These are phyloP conservation scores for Plasmodium coatneyi DNA, from an alignment of 169 alveolate genomes.

Conservation along the genomic window DNA sequence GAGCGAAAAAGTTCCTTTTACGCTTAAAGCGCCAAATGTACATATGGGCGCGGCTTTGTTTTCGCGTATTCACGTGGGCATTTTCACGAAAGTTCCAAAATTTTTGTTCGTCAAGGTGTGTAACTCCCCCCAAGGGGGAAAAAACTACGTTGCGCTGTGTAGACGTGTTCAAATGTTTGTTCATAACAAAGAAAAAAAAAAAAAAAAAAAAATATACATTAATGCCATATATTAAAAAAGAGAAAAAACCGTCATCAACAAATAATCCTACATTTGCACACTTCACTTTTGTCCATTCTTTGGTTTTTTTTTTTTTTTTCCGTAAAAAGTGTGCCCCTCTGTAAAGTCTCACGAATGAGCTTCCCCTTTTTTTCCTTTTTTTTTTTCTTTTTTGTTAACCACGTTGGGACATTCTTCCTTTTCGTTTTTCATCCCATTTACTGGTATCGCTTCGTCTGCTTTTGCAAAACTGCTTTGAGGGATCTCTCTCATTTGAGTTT, in stretches of 20 bases:
- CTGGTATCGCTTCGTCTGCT: neutral
- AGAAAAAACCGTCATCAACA: neutral
- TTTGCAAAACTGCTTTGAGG: neutral
- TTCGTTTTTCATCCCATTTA: neutral
- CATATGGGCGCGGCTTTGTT: neutral
- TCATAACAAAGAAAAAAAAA: neutral
- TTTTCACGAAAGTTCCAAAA: neutral
- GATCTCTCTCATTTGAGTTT: neutral
- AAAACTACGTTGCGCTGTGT: neutral
- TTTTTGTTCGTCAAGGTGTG: neutral
- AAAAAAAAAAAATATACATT: neutral
- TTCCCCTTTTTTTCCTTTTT: neutral
- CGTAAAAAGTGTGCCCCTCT: neutral
- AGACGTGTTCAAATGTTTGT: neutral
- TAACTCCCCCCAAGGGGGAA: neutral
- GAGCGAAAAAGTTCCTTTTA: neutral
- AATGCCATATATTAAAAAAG: too few species aligned
- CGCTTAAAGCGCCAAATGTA: conserved; percentile 5
- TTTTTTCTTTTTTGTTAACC: conserved; percentile 2
- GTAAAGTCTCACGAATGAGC: conserved; percentile 1
- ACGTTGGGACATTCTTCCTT: neutral
- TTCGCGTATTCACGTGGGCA: neutral
- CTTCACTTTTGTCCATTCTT: neutral
- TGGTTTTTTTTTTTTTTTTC: neutral
- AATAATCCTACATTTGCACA: neutral